Evolutionary conservation across 2,329 filamentous ascomycete species (phyloP), one percentile per base, ranked within the genome.

Genomic region (Fusarium keratoplasticum): DNA sequence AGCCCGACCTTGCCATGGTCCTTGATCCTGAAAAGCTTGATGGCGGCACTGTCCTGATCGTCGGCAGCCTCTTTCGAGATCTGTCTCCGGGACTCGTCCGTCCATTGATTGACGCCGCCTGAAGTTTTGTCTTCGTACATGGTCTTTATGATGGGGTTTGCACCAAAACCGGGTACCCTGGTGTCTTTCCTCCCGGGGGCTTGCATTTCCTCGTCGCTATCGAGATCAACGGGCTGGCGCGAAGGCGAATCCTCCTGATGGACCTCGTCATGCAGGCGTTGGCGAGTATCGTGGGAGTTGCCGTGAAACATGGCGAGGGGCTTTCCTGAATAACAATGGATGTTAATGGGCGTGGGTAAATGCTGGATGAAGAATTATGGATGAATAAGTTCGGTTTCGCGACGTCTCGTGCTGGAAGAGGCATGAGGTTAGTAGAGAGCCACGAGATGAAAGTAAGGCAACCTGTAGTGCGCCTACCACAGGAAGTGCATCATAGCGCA

Each of bases 1-100:
- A 87, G 79, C 64, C 82, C 79, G 5, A 82, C 80, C 79, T 86
- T 86, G 11, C 76, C 75, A 29, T 67, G 67, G 73, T 87, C 84
- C 73, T 85, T 86, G 80, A 84, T 73, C 80, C 86, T 87, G 83
- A 81, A 87, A 22, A 86, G 78, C 69, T 82, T 84, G 79, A 87
- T 84, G 66, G 86, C 84, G 16, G 83, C 81, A 5, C 82, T 80
- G 57, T 84, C 82, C 50, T 86, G 80, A 8, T 77, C 81, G 44
- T 79, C 79, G 55, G 79, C 76, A 4, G 77, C 80, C 27, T 79
- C 78, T 65, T 84, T 85, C 77, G 81, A 84, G 63, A 84, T 76
- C 77, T 85, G 82, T 68, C 81, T 82, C 38, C 84, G 85, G 4
- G 85, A 84, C 61, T 82, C 84, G 86, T 61, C 83, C 78, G 64